Conservation (phyloP, 2,329 filamentous ascomycete species). For the Calonectria honghensis region DNA sequence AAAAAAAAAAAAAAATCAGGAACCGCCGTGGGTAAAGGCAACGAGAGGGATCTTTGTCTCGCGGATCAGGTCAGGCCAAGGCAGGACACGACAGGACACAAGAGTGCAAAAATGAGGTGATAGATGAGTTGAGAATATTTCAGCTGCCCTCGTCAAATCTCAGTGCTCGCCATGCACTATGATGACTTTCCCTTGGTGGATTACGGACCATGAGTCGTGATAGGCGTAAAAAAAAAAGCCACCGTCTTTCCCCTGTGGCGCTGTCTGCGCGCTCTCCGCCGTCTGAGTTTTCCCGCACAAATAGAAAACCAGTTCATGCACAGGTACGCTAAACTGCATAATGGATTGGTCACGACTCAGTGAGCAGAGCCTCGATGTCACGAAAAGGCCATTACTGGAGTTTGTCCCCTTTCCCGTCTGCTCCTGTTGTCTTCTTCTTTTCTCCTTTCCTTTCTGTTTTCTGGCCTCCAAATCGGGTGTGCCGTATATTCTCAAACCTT, state of each 20-base stretch:
- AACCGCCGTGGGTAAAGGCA: conserved; percentile 19
- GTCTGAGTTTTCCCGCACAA: neutral
- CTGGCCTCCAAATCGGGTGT: neutral
- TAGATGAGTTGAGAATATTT: conserved; percentile 13
- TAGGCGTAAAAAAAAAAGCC: neutral
- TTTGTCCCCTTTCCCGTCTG: neutral
- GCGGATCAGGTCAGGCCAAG: conserved; percentile 13
- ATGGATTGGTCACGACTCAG: neutral
- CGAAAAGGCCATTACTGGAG: neutral
- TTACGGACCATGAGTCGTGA: neutral
- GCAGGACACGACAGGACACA: neutral
- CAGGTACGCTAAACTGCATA: neutral
- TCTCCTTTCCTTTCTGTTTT: neutral
- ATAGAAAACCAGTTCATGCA: conserved; percentile 8
- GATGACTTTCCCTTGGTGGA: neutral
- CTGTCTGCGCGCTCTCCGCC: neutral
- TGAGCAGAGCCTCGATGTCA: neutral
- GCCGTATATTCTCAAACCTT: neutral
- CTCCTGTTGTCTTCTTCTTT: neutral
- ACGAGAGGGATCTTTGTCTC: conserved; percentile 16
- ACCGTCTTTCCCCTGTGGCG: conserved; percentile 10
- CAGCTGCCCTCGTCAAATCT: conserved; percentile 1
- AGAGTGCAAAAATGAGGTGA: conserved; percentile 2
- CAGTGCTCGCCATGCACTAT: neutral
- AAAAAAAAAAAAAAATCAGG: conserved; percentile 8